Evolutionary conservation across 1,284 basidiomycete species (phyloP).

Genomic region (Cryptococcus floricola): DNA sequence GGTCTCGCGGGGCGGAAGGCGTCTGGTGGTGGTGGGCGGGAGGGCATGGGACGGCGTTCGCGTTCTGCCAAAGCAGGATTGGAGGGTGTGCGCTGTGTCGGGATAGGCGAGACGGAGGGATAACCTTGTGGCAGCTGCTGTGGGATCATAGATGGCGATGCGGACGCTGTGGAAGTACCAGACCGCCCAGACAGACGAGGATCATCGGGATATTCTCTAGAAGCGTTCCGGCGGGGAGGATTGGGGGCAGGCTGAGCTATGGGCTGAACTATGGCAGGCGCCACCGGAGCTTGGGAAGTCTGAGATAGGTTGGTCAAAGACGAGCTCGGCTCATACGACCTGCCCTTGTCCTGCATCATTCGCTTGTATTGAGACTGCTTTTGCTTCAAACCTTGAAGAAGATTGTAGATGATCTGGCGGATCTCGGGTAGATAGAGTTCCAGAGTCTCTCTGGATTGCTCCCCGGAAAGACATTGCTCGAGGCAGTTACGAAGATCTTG

Average conservation of each 20-base stretch:
- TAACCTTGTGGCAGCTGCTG: background rate
- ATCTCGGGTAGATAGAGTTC: conserved; percentile 88
- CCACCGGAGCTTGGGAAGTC: background rate
- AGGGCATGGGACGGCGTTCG: conserved; percentile 14
- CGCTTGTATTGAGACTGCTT: conserved; percentile 76
- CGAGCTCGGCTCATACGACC: background rate
- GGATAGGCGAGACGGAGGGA: conserved; percentile 6
- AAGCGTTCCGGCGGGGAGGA: background rate
- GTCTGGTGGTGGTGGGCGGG: conserved; percentile 44
- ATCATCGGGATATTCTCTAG: background rate
- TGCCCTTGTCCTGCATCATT: conserved; percentile 27
- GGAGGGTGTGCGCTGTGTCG: conserved; percentile 15
- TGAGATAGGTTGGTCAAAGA: background rate
- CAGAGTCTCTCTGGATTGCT: conserved; percentile 78
- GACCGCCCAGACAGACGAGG: conserved; percentile 9
- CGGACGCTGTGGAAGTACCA: background rate
- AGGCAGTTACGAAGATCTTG: conserved; percentile 82
- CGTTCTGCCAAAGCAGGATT: conserved; percentile 31
- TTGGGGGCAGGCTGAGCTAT: background rate
- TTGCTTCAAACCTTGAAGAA: conserved; percentile 82
- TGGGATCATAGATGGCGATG: background rate
- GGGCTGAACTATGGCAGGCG: no score
- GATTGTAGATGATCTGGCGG: conserved; percentile 84
- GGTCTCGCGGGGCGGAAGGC: conserved; percentile 44
- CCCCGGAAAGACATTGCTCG: conserved; percentile 85